A percentile compares a stretch with the other conserved stretches of the same genome.
Conservation (phyloP, 768 basidiomycete species). For the Kwoniella botswanensis region DNA sequence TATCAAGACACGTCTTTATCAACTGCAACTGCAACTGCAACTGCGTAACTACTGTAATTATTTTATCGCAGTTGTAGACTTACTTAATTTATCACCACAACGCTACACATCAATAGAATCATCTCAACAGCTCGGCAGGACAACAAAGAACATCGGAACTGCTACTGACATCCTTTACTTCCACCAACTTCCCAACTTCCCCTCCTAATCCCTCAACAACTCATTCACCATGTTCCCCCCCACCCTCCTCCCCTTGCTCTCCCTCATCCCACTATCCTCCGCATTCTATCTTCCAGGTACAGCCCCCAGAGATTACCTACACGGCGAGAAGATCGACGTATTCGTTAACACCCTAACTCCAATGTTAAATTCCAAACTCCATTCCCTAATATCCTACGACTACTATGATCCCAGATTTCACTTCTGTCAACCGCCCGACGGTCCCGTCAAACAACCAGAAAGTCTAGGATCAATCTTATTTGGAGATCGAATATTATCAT, state of each 20-base stretch:
- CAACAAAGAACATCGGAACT: neutral
- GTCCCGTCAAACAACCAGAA: conserved; percentile 67
- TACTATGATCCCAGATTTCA: conserved; percentile 84
- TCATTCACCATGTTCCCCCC: neutral
- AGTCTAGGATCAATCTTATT: conserved; percentile 92
- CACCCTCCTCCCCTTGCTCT: neutral
- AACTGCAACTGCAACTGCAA: neutral
- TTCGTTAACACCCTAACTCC: conserved; percentile 83
- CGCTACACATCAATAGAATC: neutral
- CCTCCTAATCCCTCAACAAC: neutral
- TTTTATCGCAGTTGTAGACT: too few species aligned
- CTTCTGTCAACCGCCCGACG: conserved; percentile 81
- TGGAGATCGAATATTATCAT: conserved; percentile 91
- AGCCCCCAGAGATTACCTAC: conserved; percentile 79
- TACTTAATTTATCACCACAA: too few species aligned
- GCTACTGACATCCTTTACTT: neutral
- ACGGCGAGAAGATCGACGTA: conserved; percentile 70
- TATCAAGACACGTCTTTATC: neutral
- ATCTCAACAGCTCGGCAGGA: neutral
- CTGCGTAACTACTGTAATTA: neutral
- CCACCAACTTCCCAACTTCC: neutral
- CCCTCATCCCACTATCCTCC: conserved; percentile 15
- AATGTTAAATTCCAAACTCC: conserved; percentile 64
- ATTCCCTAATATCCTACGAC: conserved; percentile 68
- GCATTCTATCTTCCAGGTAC: conserved; percentile 89